phyloP scores from a whole-genome alignment of 192 early-diverging fungal species.

The Umbelopsis isabellina region DNA sequence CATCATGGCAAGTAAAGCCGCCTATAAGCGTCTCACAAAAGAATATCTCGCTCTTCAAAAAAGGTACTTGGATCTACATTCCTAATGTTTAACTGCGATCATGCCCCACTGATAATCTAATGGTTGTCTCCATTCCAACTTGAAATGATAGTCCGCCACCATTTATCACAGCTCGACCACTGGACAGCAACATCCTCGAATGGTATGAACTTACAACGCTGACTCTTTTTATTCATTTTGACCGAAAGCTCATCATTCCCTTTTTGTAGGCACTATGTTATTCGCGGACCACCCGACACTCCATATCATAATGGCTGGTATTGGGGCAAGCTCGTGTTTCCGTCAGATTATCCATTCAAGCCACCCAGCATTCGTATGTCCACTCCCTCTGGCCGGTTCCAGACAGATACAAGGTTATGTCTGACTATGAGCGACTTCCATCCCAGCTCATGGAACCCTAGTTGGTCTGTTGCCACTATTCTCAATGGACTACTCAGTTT shows the following conservation, averaged over 20 bases:
- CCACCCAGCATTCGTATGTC: constrained; percentile 85
- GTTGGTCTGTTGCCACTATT: constrained; percentile 97
- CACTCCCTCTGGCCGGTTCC: constrained; percentile 88
- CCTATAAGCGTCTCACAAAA: constrained; percentile 76
- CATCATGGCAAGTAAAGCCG: constrained; percentile 80
- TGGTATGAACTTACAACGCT: constrained; percentile 61
- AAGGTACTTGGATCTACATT: constrained; percentile 34
- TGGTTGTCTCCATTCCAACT: background rate
- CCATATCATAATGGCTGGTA: constrained; percentile 94
- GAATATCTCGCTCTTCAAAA: constrained; percentile 77
- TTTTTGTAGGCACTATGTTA: constrained; percentile 86
- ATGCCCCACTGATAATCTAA: constrained; percentile 13
- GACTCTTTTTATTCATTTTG: background rate
- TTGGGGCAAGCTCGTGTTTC: constrained; percentile 92
- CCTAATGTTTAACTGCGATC: background rate
- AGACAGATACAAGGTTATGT: constrained; percentile 89
- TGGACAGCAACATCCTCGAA: constrained; percentile 95
- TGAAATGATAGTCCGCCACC: constrained; percentile 71
- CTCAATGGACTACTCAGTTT: constrained; percentile 94
- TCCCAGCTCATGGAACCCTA: constrained; percentile 93
- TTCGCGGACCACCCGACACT: constrained; percentile 94
- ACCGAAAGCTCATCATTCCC: background rate
- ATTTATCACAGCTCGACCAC: constrained; percentile 88
- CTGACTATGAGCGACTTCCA: constrained; percentile 98
- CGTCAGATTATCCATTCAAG: constrained; percentile 95